Base-by-base conservation (phyloP, 2,329 filamentous ascomycete genomes). In the Stylonectria norvegica region DNA sequence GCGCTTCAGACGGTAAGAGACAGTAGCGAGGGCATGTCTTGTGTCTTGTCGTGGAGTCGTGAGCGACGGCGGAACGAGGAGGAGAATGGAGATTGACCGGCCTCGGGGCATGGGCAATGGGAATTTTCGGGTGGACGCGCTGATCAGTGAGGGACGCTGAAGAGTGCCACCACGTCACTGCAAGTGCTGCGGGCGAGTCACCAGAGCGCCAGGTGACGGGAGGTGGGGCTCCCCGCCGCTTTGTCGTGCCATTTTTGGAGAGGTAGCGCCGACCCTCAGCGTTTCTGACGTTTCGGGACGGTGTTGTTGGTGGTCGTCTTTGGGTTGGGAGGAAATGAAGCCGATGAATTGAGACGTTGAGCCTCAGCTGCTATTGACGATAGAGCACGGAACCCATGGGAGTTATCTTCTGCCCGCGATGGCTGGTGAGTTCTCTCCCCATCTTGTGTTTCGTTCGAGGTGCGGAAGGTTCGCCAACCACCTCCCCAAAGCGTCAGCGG, bases 101-200 rank as follows among this genome's bases (percentile, higher is more conserved):
- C 49, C 47, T 55, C 49, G 51, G 53, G 49, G 27, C 27, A 37
- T 36, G 30, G 27, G 36, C 17, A 28, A 28, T 15, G 32, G 31
- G 40, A 52, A 47, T 54, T 53, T 53, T 54, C 37, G 42, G 47
- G 42, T 22, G 20, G 22, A 35, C 36, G 42, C 35, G n/a, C n/a
- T n/a, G n/a, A n/a, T n/a, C 40, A 42, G 9, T 32, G 45, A 47
- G 38, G 37, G 44, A 43, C 18, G 28, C 6, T 9, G 30, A 31
- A 20, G 32, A 34, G 36, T 36, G 40, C 42, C 33, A 34, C 39
- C 39, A 36, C 36, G 36, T 36, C 40, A 34, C 32, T 38, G 35
- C 33, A 22, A 34, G 16, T 27, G 12, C 9, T 15, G 14, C n/a
- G 17, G 8, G 36, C 34, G 15, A 20, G 15, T 17, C 33, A 28